Conservation (phyloP, 495 filamentous ascomycete genomes). For the Endocarpon pusillum region DNA sequence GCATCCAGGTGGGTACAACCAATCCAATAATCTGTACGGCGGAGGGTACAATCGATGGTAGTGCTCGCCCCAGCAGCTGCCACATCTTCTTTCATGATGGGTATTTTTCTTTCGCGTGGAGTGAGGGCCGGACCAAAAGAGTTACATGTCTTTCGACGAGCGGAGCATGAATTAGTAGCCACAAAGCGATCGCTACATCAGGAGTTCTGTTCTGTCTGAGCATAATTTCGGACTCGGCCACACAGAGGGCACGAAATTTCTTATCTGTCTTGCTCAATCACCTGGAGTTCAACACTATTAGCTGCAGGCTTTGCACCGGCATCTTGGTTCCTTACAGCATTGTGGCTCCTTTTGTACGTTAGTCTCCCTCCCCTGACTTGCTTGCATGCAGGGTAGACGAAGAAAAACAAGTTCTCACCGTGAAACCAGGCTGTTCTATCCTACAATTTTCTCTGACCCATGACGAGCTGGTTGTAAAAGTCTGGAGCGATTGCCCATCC, state of each 20-base stretch:
- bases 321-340: conserved; percentile 16
- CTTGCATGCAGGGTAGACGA: conserved; percentile 30
- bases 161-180: conserved; percentile 5
- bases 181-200: conserved; percentile 2
- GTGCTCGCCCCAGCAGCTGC: conserved; percentile 23
- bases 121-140: too few species aligned
- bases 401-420: conserved; percentile 38
- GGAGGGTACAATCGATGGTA: conserved; percentile 59
- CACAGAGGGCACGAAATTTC: conserved; percentile 20
- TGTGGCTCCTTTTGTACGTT: conserved; percentile 63
- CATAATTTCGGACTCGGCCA: conserved; percentile 13
- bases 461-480: conserved; percentile 18
- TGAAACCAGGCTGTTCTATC: conserved; percentile 27
- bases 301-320: conserved; percentile 10
- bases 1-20: conserved; percentile 97
- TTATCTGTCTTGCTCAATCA: conserved; percentile 10
- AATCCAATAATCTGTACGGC: conserved; percentile 67
- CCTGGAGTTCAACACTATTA: conserved; percentile 19
- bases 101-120: conserved; percentile 4
- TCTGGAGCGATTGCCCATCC: conserved; percentile 17
- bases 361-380: conserved; percentile 40
- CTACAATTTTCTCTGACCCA: conserved; percentile 15
- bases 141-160: too few species aligned
- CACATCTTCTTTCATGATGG: conserved; percentile 15
- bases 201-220: conserved; percentile 6